Conservation (phyloP, 106 monocot genomes). For the Amphibolis antarctica region DNA sequence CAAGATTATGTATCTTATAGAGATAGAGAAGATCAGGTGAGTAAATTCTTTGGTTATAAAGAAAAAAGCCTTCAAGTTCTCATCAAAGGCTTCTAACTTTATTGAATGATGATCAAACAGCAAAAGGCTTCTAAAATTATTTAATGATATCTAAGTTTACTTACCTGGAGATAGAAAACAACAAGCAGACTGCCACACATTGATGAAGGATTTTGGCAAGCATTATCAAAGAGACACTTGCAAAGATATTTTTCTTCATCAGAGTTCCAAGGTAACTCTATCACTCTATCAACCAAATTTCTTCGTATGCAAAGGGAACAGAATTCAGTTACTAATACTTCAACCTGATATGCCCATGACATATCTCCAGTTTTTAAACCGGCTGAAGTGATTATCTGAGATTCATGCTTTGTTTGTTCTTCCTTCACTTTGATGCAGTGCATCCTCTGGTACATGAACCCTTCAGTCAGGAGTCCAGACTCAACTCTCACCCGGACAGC, state of each 20-base stretch:
- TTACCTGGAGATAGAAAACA: constrained; percentile 88
- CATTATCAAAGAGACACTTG: constrained; percentile 59
- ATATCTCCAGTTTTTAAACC: constrained; percentile 10
- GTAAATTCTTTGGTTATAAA: neutral
- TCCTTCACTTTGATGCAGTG: constrained; percentile 55
- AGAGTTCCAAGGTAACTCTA: constrained; percentile 91
- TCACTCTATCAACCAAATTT: constrained; percentile 82
- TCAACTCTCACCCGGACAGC: constrained; percentile 73
- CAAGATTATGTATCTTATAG: neutral
- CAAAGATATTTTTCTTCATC: constrained; percentile 73
- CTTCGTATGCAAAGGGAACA: constrained; percentile 72
- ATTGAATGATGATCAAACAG: neutral
- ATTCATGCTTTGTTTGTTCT: constrained; percentile 9
- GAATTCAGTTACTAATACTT: constrained; percentile 73
- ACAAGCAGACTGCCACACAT: constrained; percentile 74
- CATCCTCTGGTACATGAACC: constrained; percentile 79
- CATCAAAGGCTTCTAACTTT: neutral
- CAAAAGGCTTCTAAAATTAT: neutral
- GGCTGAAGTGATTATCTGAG: constrained; percentile 6
- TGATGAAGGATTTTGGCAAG: constrained; percentile 39
- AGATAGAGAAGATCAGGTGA: neutral
- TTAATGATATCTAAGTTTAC: neutral
- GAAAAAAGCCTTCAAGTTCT: too few relatives aligned
- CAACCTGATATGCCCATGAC: constrained; percentile 38
- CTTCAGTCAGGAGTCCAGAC: constrained; percentile 74